Percentiles rank a stretch among this genome's conserved stretches.
phyloP scores from a whole-genome alignment of 306 rosid genomes.

The Hippophae gyantsensis region DNA sequence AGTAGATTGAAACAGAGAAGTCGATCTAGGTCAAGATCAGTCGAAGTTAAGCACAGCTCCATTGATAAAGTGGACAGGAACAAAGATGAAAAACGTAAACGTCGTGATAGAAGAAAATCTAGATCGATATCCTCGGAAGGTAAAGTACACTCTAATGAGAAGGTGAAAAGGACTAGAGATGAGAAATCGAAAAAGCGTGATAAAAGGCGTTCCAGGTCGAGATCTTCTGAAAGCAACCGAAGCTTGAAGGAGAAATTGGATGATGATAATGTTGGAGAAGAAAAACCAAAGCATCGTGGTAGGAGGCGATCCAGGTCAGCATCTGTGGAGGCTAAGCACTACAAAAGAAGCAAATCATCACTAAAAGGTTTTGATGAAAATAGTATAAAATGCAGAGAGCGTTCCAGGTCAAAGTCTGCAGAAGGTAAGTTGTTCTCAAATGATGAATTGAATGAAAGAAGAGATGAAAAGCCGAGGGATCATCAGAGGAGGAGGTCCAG shows the following conservation, averaged over 20 bases:
- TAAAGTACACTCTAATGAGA: constrained; percentile 34
- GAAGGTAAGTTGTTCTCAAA: constrained; percentile 31
- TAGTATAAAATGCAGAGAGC: constrained; percentile 30
- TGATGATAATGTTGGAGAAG: constrained; percentile 35
- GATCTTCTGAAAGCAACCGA: constrained; percentile 46
- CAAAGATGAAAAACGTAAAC: constrained; percentile 40
- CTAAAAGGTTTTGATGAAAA: constrained; percentile 31
- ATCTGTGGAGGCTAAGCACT: constrained; percentile 48
- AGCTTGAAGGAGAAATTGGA: constrained; percentile 27
- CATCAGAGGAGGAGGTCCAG: constrained; percentile 37
- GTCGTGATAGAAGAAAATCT: constrained; percentile 52
- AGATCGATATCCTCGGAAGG: constrained; percentile 68
- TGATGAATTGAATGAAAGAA: constrained; percentile 35
- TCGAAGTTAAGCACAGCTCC: constrained; percentile 42
- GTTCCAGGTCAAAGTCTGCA: constrained; percentile 47
- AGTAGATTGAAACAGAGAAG: constrained; percentile 47
- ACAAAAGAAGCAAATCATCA: constrained; percentile 32
- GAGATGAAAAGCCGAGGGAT: constrained; percentile 41
- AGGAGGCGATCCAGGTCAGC: constrained; percentile 67
- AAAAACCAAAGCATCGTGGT: constrained; percentile 61
- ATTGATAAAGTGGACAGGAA: constrained; percentile 33
- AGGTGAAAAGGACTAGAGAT: constrained; percentile 31
- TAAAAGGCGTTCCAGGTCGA: constrained; percentile 48
- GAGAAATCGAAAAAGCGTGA: constrained; percentile 44
- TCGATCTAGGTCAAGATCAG: constrained; percentile 74